phyloP scores from a whole-genome alignment of 495 filamentous ascomycete genomes.

The Hypoxylon cercidicola region DNA sequence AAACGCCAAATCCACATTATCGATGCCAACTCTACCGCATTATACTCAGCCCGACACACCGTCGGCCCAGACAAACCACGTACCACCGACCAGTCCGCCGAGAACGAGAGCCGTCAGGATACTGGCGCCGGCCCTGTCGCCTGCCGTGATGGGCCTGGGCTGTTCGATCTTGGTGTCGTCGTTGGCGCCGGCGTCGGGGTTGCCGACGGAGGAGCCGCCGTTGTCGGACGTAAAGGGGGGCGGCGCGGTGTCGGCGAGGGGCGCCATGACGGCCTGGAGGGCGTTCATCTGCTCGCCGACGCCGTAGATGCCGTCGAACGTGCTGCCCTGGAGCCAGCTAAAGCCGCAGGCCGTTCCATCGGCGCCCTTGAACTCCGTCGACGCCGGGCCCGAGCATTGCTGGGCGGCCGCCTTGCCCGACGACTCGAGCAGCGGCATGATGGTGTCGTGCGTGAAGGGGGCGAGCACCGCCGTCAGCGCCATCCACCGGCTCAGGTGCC shows the following conservation, averaged over 20 bases:
- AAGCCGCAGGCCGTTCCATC: constrained; percentile 64
- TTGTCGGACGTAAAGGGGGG: constrained; percentile 64
- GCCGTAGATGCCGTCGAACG: constrained; percentile 59
- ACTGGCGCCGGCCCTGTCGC: constrained; percentile 65
- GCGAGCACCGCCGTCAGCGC: constrained; percentile 66
- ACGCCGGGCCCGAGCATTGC: constrained; percentile 66
- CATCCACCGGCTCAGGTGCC: constrained; percentile 75
- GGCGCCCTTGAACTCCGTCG: constrained; percentile 59
- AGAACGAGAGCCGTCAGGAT: constrained; percentile 65
- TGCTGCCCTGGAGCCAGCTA: constrained; percentile 28
- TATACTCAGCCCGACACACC: constrained; percentile 7
- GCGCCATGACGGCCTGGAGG: constrained; percentile 65
- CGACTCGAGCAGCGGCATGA: constrained; percentile 65
- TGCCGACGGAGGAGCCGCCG: constrained; percentile 74
- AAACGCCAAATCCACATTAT: constrained; percentile 7
- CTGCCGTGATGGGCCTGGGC: constrained; percentile 55
- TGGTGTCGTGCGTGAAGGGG: constrained; percentile 60
- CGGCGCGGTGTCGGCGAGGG: constrained; percentile 42
- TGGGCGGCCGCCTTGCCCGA: constrained; percentile 70
- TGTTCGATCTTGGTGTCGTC: constrained; percentile 27
- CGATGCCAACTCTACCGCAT: not conserved
- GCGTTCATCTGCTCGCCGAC: constrained; percentile 71
- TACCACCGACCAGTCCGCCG: constrained; percentile 52
- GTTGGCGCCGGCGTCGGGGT: constrained; percentile 63
- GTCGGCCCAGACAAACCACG: constrained; percentile 28